phyloP scores from a whole-genome alignment of 2,329 filamentous ascomycete species.

The Paecilomyces niveus region DNA sequence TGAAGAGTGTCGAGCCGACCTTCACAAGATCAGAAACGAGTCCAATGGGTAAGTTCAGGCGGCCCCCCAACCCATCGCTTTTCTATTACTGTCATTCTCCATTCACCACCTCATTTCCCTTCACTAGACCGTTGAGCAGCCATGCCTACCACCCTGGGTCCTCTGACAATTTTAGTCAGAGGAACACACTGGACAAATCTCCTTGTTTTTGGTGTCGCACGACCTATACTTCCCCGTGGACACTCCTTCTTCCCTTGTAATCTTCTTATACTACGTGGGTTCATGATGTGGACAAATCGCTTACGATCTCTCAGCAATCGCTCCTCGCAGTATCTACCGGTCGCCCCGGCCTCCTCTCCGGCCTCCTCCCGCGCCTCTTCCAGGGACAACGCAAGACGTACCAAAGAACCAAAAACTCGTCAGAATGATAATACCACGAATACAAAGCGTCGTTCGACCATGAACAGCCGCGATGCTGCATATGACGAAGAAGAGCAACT shows the following conservation, averaged over 20 bases:
- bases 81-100: background rate
- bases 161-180: background rate
- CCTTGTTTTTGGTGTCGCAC: background rate
- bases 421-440: constrained; percentile 49
- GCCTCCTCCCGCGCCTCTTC: constrained; percentile 37
- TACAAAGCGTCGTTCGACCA: constrained; percentile 84
- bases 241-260: background rate
- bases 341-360: constrained; percentile 43
- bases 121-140: background rate
- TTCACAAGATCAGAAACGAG: constrained; percentile 76
- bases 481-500: constrained; percentile 93
- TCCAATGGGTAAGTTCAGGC: constrained; percentile 68
- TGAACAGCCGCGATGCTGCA: constrained; percentile 92
- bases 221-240: background rate
- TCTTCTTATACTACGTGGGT: background rate
- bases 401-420: constrained; percentile 38
- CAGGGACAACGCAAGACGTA: constrained; percentile 29
- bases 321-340: constrained; percentile 58
- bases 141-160: background rate
- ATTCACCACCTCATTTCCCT: background rate
- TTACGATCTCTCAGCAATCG: constrained; percentile 45
- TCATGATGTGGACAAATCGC: constrained; percentile 12
- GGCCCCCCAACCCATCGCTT: background rate
- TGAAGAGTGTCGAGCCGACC: constrained; percentile 84
- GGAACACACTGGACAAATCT: background rate